Evolutionary conservation across 306 rosid genomes (phyloP).

Genomic region (Trichosanthes cucumerina): DNA sequence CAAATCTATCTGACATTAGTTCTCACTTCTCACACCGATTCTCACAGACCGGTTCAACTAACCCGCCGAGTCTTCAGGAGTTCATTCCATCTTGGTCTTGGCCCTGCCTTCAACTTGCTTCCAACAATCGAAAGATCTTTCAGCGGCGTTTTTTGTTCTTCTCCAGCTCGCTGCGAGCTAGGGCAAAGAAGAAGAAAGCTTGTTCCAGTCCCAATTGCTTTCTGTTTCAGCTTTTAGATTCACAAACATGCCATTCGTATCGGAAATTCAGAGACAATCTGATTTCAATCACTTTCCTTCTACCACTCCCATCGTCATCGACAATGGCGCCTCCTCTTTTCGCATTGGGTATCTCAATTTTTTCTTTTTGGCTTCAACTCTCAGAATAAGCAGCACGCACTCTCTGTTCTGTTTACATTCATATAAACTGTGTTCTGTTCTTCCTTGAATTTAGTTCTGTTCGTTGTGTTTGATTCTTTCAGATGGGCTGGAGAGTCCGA

Average conservation of each 20-base stretch:
- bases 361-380: background rate
- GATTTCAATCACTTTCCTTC: constrained; percentile 47
- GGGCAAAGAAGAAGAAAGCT: constrained; percentile 6
- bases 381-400: background rate
- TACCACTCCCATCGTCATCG: constrained; percentile 67
- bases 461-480: background rate
- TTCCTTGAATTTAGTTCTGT: background rate
- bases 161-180: constrained; percentile 4
- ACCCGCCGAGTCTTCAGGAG: background rate
- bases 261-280: constrained; percentile 46
- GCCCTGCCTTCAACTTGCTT: background rate
- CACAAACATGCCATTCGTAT: constrained; percentile 54
- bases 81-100: background rate
- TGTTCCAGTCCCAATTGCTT: background rate
- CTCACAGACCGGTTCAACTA: background rate
- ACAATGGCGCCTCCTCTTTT: constrained; percentile 82
- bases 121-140: background rate
- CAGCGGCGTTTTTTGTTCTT: background rate
- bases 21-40: background rate
- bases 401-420: background rate
- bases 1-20: too few species aligned
- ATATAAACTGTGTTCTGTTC: background rate
- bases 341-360: constrained; percentile 53
- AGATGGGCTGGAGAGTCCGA: constrained; percentile 95
- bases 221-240: background rate